Percentiles rank a stretch among this genome's conserved stretches.
Conservation (phyloP, 148 eudicot species). For the Nepenthes mirabilis region DNA sequence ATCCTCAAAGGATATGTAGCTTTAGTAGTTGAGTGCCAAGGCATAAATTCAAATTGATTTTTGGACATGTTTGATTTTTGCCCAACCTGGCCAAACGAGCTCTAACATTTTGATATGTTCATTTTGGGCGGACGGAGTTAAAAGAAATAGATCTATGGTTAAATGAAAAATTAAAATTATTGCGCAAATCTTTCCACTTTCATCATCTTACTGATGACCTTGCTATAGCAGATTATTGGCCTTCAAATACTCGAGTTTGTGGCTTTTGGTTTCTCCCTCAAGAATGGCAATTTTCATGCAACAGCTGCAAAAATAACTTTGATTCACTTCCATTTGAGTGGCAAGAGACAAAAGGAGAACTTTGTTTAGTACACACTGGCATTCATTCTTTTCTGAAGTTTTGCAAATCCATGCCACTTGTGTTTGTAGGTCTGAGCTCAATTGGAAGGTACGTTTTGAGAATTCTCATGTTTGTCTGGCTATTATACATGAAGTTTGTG, state of each 20-base stretch:
- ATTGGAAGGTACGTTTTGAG: conserved; percentile 42
- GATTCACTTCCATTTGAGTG: conserved; percentile 16
- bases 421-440: conserved; percentile 76
- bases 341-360: conserved; percentile 14
- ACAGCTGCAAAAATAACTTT: conserved; percentile 36
- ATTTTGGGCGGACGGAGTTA: no score
- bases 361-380: conserved; percentile 46
- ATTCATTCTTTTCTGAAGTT: conserved; percentile 38
- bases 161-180: no score
- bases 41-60: no score
- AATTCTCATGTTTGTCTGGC: background rate
- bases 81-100: no score
- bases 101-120: no score
- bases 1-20: no score
- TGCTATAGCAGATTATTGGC: conserved; percentile 64
- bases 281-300: conserved; percentile 87
- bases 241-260: conserved; percentile 61
- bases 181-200: no score
- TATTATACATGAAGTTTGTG: background rate
- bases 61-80: no score
- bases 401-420: conserved; percentile 33
- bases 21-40: no score
- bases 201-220: background rate
- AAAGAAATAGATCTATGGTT: no score
- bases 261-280: conserved; percentile 91